A percentile compares a stretch with the other conserved stretches of the same genome.
Evolutionary conservation across 805 yeast species (phyloP).

Genomic region (Lachancea sp.): DNA sequence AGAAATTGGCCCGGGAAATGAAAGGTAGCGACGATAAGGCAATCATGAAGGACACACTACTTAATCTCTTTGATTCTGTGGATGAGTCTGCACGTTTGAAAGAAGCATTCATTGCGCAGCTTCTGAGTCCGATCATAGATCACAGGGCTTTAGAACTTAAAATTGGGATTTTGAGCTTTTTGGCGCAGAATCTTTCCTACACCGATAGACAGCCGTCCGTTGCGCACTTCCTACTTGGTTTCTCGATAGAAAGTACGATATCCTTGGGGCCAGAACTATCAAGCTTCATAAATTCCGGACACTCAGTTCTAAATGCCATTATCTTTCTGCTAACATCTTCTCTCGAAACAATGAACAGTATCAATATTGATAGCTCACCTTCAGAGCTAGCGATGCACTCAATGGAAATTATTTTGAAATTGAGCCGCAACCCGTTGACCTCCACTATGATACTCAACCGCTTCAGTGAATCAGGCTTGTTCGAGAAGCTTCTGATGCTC

Average conservation of each 20-base stretch:
- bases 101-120: constrained; percentile 63
- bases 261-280: constrained; percentile 41
- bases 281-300: constrained; percentile 48
- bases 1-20: constrained; percentile 38
- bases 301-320: constrained; percentile 52
- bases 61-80: constrained; percentile 65
- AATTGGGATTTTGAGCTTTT: constrained; percentile 50
- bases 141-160: constrained; percentile 44
- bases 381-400: constrained; percentile 51
- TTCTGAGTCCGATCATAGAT: constrained; percentile 41
- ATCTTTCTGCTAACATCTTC: constrained; percentile 45
- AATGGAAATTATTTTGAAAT: constrained; percentile 55
- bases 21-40: constrained; percentile 31
- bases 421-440: constrained; percentile 53
- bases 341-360: constrained; percentile 36
- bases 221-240: constrained; percentile 76
- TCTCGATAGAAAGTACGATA: constrained; percentile 46
- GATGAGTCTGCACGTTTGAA: constrained; percentile 74
- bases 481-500: constrained; percentile 43
- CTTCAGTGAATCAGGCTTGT: constrained; percentile 47
- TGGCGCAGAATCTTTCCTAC: constrained; percentile 43
- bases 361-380: constrained; percentile 45
- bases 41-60: constrained; percentile 50
- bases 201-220: constrained; percentile 43
- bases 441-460: constrained; percentile 44